phyloP scores from a whole-genome alignment of 192 early-diverging fungal species.

The Endogone sp. region DNA sequence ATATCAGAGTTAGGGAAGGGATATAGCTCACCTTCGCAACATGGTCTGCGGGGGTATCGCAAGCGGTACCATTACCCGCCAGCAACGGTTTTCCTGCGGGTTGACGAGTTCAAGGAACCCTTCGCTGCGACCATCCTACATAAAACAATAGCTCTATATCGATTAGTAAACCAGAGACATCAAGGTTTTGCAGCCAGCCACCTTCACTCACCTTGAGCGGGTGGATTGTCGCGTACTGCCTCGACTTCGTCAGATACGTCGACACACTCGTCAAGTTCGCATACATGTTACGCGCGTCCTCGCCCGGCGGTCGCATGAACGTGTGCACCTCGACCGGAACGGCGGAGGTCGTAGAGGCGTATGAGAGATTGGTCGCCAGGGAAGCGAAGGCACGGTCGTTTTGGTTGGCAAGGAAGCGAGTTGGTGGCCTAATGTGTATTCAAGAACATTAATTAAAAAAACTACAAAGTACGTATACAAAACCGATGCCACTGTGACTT shows the following conservation, averaged over 20 bases:
- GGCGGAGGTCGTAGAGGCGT: neutral
- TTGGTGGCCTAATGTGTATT: neutral
- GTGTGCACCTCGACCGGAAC: constrained; percentile 35
- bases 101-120: constrained; percentile 52
- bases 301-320: constrained; percentile 35
- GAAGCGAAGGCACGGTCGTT: constrained; percentile 31
- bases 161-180: too few relatives aligned
- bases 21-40: neutral
- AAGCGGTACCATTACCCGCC: constrained; percentile 49
- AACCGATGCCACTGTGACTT: neutral
- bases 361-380: neutral
- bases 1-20: too few relatives aligned
- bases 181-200: too few relatives aligned
- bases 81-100: constrained; percentile 38
- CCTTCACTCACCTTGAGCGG: constrained; percentile 45
- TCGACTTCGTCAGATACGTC: constrained; percentile 34
- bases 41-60: constrained; percentile 23
- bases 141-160: neutral
- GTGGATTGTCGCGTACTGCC: constrained; percentile 49
- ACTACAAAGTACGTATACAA: too few relatives aligned
- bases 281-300: constrained; percentile 35
- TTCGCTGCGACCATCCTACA: constrained; percentile 50
- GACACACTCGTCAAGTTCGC: constrained; percentile 43
- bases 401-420: neutral
- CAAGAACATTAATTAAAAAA: neutral